A percentile compares a stretch with the other conserved stretches of the same genome.
phyloP scores from a whole-genome alignment of 305 asterid genomes.

The Salvia sclarea region DNA sequence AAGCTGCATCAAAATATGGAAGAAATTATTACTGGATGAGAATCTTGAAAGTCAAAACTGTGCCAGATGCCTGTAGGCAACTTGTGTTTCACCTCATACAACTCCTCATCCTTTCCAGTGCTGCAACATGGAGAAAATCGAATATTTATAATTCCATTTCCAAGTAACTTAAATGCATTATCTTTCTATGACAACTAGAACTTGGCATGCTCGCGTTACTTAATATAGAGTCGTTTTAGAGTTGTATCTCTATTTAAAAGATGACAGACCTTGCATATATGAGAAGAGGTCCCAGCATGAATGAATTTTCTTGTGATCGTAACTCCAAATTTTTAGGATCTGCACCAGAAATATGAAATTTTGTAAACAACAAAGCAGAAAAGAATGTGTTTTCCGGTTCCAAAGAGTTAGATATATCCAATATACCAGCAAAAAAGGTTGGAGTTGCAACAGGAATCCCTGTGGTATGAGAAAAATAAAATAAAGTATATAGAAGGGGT shows the following conservation, averaged over 20 bases:
- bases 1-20: conserved; percentile 4
- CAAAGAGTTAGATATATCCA: conserved; percentile 3
- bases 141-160: neutral
- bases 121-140: conserved; percentile 44
- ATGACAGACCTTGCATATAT: conserved; percentile 66
- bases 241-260: conserved; percentile 9
- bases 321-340: conserved; percentile 74
- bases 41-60: conserved; percentile 83
- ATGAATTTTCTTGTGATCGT: conserved; percentile 71
- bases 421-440: conserved; percentile 70
- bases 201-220: neutral
- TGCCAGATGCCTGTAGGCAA: conserved; percentile 81
- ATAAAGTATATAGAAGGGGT: conserved; percentile 77
- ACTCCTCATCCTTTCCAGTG: conserved; percentile 52
- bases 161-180: too few relatives aligned
- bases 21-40: conserved; percentile 69
- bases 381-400: conserved; percentile 14
- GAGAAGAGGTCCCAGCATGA: conserved; percentile 85
- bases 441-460: conserved; percentile 86
- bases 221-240: neutral
- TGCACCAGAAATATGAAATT: conserved; percentile 40
- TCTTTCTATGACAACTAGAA: neutral
- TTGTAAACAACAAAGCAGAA: conserved; percentile 5
- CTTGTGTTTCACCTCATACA: conserved; percentile 48
- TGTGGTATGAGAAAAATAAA: conserved; percentile 70